phyloP scores from a whole-genome alignment of 2,329 filamentous ascomycete genomes.

The Thielaviopsis populi region DNA sequence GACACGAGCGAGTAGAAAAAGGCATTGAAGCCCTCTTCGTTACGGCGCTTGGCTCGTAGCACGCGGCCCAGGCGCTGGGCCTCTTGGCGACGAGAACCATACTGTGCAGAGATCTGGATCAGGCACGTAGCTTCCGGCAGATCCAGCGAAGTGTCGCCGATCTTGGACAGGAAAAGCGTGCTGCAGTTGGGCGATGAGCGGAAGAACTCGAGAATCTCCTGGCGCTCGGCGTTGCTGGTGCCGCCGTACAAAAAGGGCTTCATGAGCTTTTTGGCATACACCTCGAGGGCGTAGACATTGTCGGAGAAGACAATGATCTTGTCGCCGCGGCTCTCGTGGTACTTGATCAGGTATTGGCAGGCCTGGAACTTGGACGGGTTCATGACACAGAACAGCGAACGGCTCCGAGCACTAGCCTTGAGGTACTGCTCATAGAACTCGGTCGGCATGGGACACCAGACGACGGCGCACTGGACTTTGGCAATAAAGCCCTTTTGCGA shows the following conservation, averaged over 20 bases:
- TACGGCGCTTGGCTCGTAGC: conserved; percentile 82
- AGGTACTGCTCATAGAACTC: conserved; percentile 97
- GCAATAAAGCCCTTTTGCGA: conserved; percentile 95
- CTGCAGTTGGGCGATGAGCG: conserved; percentile 82
- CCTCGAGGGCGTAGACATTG: conserved; percentile 82
- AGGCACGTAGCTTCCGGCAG: conserved; percentile 90
- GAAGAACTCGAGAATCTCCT: conserved; percentile 83
- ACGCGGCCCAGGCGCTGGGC: conserved; percentile 88
- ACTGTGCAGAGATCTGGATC: conserved; percentile 95
- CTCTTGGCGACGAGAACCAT: conserved; percentile 91
- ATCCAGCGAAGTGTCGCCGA: conserved; percentile 95
- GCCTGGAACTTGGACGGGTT: conserved; percentile 95
- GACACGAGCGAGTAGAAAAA: conserved; percentile 98
- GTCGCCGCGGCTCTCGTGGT: conserved; percentile 85
- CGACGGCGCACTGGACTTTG: conserved; percentile 91
- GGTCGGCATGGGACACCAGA: conserved; percentile 98
- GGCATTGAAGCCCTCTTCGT: conserved; percentile 96
- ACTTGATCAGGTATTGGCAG: conserved; percentile 95
- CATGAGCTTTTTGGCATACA: conserved; percentile 67
- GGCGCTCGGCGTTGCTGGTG: conserved; percentile 71
- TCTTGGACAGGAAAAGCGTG: conserved; percentile 92
- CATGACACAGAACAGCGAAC: conserved; percentile 68
- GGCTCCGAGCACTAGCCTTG: conserved; percentile 40
- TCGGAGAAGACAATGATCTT: conserved; percentile 98
- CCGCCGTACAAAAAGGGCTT: conserved; percentile 88